These are phyloP conservation scores for Boletus semigastroideus DNA, from an alignment of 1,284 basidiomycete species.

Conservation along the genomic window DNA sequence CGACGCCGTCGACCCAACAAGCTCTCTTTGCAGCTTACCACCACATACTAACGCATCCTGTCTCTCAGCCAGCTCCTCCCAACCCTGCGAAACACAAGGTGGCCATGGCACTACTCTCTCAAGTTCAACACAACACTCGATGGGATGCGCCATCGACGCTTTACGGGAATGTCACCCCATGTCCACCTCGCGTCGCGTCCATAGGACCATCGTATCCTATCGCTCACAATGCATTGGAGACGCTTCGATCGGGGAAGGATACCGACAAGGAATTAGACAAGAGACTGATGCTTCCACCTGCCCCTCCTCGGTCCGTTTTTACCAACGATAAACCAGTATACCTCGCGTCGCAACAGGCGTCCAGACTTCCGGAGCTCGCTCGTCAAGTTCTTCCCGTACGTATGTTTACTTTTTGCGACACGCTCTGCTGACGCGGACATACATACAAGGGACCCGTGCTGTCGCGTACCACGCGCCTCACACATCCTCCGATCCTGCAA, in stretches of 20 bases:
- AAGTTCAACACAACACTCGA: conserved; percentile 54
- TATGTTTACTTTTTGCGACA: conserved; percentile 6
- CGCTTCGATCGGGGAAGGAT: conserved; percentile 26
- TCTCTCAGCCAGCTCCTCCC: conserved; percentile 39
- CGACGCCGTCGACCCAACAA: conserved; percentile 53
- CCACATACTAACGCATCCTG: conserved; percentile 54
- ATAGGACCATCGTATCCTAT: conserved; percentile 33
- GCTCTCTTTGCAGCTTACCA: conserved; percentile 69
- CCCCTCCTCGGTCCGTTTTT: conserved; percentile 52
- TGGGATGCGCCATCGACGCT: conserved; percentile 69
- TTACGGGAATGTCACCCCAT: conserved; percentile 50
- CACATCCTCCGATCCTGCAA: conserved; percentile 59
- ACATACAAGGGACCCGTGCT: conserved; percentile 44
- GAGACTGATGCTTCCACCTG: conserved; percentile 51
- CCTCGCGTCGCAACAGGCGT: conserved; percentile 32
- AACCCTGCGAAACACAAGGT: conserved; percentile 67
- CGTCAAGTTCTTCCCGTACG: conserved; percentile 62
- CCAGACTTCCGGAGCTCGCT: conserved; percentile 59
- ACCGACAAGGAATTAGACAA: conserved; percentile 37
- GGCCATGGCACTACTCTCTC: conserved; percentile 60
- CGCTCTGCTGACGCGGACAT: neutral
- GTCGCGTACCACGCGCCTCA: conserved; percentile 58
- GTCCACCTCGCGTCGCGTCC: conserved; percentile 50
- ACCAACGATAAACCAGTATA: conserved; percentile 41
- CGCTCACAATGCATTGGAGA: conserved; percentile 23